Conservation (phyloP, 306 rosid genomes). For the Prunus armeniaca region DNA sequence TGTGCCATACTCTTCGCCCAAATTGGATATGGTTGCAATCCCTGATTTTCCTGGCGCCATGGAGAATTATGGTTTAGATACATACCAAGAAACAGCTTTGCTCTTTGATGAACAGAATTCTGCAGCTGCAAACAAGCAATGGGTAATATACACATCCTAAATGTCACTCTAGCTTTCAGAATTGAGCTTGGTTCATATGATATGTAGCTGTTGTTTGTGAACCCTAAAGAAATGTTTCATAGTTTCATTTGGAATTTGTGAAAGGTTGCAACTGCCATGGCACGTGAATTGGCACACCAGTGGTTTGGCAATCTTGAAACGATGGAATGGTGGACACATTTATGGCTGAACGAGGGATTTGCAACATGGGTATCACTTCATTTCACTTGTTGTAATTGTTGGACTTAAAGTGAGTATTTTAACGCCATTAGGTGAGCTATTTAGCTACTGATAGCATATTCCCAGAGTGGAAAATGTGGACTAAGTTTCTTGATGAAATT, state of each 20-base stretch:
- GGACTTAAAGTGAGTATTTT: background rate
- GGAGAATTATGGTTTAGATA: constrained; percentile 96
- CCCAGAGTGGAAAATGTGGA: constrained; percentile 94
- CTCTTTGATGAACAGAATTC: constrained; percentile 82
- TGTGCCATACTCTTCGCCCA: constrained; percentile 76
- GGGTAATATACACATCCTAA: constrained; percentile 44
- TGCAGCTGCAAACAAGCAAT: constrained; percentile 83
- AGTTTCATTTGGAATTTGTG: constrained; percentile 25
- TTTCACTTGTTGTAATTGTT: constrained; percentile 14
- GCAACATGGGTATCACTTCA: constrained; percentile 76
- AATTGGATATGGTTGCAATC: constrained; percentile 90
- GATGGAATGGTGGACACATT: constrained; percentile 98
- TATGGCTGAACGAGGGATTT: constrained; percentile 94
- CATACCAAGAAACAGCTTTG: constrained; percentile 83
- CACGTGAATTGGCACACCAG: constrained; percentile 94
- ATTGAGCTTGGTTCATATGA: constrained; percentile 16
- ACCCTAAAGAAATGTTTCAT: constrained; percentile 9
- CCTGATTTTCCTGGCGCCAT: constrained; percentile 98
- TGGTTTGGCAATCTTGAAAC: constrained; percentile 96
- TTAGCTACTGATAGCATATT: constrained; percentile 79
- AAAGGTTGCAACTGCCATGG: constrained; percentile 82
- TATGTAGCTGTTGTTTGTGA: constrained; percentile 11
- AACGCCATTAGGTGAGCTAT: constrained; percentile 70
- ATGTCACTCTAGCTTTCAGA: constrained; percentile 13
- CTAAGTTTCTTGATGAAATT: constrained; percentile 77